Conservation (phyloP, 176 grass and related monocot genomes). For the Olyra latifolia region DNA sequence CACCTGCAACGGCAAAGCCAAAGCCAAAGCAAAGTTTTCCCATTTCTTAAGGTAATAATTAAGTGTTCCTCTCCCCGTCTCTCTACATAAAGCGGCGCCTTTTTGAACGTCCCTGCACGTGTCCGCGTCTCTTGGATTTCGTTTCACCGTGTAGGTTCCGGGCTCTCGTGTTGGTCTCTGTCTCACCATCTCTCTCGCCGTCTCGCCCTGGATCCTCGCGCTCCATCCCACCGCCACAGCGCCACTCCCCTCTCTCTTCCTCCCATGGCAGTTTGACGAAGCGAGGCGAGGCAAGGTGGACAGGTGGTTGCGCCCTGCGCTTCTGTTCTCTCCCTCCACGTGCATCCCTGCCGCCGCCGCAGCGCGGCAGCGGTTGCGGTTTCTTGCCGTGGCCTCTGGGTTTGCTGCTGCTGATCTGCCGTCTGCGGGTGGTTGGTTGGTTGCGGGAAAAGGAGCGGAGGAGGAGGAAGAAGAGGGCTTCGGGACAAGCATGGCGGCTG, state of each 20-base stretch:
- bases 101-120: not conserved
- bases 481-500: constrained; percentile 6
- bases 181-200: not conserved
- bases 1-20: not conserved
- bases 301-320: constrained; percentile 7
- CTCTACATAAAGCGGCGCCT: not conserved
- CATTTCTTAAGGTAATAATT: too few species aligned
- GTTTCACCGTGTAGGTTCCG: not conserved
- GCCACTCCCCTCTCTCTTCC: too few species aligned
- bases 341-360: not conserved
- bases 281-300: constrained; percentile 16
- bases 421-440: constrained; percentile 35
- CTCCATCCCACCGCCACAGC: not conserved
- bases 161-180: not conserved
- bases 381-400: constrained; percentile 22
- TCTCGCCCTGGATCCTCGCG: not conserved
- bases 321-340: not conserved
- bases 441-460: constrained; percentile 26
- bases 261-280: constrained; percentile 4
- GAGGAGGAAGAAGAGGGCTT: constrained; percentile 21
- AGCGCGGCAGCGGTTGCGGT: not conserved
- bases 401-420: not conserved
- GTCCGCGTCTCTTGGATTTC: not conserved
- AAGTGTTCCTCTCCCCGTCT: not conserved
- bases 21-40: not conserved